Evolutionary conservation across 345 rosid species (phyloP).

Genomic region (Hirschfeldia incana): DNA sequence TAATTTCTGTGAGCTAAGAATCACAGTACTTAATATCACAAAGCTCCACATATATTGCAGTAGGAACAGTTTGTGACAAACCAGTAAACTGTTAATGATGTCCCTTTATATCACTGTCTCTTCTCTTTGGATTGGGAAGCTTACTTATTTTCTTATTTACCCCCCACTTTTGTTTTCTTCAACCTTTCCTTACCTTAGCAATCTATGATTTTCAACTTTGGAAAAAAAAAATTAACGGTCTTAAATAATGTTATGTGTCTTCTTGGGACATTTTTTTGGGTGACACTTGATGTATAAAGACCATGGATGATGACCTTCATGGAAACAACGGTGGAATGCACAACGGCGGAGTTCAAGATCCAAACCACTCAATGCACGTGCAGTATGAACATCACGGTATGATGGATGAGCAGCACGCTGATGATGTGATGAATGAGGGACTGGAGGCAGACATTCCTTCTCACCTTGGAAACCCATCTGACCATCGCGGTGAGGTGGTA

Average conservation of each 20-base stretch:
- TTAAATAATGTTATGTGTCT: constrained; percentile 3
- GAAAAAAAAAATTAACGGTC: not conserved
- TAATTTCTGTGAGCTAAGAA: not conserved
- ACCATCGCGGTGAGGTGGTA: constrained; percentile 43
- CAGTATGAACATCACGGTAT: constrained; percentile 48
- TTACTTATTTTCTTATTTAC: not conserved
- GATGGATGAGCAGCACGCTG: constrained; percentile 47
- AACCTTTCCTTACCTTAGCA: not conserved
- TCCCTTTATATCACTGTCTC: not conserved
- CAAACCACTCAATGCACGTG: constrained; percentile 34
- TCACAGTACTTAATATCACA: not conserved
- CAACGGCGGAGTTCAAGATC: constrained; percentile 40
- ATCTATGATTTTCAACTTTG: not conserved
- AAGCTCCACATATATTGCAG: not conserved
- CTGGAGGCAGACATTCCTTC: constrained; percentile 47
- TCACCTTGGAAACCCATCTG: constrained; percentile 53
- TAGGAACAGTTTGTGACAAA: constrained; percentile 11
- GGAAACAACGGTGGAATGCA: constrained; percentile 47
- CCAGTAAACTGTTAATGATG: not conserved
- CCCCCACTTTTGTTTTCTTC: not conserved
- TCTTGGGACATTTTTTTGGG: constrained; percentile 2
- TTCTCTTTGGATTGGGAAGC: not conserved
- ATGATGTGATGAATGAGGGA: constrained; percentile 42
- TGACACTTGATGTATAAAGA: constrained; percentile 10
- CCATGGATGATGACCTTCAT: constrained; percentile 50